Conservation (phyloP, 306 rosid genomes). For the Elaeagnus macrophylla region DNA sequence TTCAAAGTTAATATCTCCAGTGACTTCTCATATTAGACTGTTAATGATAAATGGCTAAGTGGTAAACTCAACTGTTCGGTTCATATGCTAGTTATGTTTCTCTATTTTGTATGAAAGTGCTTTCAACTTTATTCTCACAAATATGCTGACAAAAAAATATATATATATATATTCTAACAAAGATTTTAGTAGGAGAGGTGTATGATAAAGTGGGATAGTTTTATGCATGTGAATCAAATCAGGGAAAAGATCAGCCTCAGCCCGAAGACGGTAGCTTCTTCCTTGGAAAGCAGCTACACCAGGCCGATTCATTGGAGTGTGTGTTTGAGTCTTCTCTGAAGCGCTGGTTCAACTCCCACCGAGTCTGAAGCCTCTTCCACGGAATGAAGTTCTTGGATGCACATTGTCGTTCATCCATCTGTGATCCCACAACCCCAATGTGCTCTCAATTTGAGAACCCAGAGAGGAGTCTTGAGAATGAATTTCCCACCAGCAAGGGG, state of each 20-base stretch:
- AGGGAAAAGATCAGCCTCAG: slow-evolving; percentile 2
- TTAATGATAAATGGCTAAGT: background rate
- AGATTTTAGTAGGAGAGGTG: too few relatives aligned
- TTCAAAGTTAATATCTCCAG: too few relatives aligned
- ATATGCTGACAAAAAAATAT: too few relatives aligned
- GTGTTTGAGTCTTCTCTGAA: slow-evolving; percentile 18
- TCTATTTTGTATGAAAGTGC: background rate
- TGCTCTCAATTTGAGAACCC: slow-evolving; percentile 57
- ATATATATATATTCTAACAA: too few relatives aligned
- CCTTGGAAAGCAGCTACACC: slow-evolving; percentile 39
- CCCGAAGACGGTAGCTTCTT: slow-evolving; percentile 32
- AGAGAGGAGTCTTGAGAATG: slow-evolving; percentile 51
- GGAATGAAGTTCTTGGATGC: slow-evolving; percentile 43
- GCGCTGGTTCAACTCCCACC: slow-evolving; percentile 28
- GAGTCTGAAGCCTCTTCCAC: slow-evolving; percentile 56
- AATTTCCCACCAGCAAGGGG: slow-evolving; percentile 60
- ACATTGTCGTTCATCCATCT: slow-evolving; percentile 59
- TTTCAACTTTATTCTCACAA: too few relatives aligned
- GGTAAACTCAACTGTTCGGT: background rate
- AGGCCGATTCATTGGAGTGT: slow-evolving; percentile 14
- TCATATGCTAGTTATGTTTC: background rate
- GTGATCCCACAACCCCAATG: slow-evolving; percentile 67
- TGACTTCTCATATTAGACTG: too few relatives aligned
- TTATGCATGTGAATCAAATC: background rate
- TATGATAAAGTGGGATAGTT: background rate